A percentile compares a stretch with the other conserved stretches of the same genome.
Conservation (phyloP, 2,329 filamentous ascomycete genomes). For the Sporothrix euskadiensis region DNA sequence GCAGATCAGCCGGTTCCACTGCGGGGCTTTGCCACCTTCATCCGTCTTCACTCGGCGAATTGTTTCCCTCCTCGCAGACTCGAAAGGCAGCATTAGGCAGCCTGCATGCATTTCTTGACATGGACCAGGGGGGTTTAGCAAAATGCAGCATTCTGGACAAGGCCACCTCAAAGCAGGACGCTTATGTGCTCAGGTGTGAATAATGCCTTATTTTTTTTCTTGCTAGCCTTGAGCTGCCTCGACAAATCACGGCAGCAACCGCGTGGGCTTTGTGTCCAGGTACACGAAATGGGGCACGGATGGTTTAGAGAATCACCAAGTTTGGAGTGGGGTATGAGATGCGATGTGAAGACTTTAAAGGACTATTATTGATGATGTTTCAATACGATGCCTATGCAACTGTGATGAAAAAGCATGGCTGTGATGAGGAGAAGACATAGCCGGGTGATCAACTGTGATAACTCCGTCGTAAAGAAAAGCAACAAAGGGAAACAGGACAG, state of each 20-base stretch:
- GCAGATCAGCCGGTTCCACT: constrained; percentile 6
- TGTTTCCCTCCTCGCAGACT: not conserved
- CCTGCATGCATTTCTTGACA: constrained; percentile 13
- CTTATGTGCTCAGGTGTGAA: too few species aligned
- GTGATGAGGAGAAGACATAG: not conserved
- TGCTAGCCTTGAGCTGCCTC: not conserved
- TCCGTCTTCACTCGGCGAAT: not conserved
- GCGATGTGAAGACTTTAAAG: not conserved
- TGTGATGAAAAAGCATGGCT: not conserved
- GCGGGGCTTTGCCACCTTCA: not conserved
- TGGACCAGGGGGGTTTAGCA: not conserved
- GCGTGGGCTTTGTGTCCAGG: not conserved
- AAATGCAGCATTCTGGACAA: not conserved
- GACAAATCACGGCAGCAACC: constrained; percentile 11
- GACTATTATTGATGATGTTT: not conserved
- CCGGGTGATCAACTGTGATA: not conserved
- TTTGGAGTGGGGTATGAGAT: not conserved
- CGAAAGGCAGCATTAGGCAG: constrained; percentile 14
- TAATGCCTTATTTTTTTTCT: not conserved
- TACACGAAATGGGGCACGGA: not conserved
- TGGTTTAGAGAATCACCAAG: not conserved
- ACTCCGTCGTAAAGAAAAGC: not conserved
- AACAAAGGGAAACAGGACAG: not conserved
- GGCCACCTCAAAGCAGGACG: too few species aligned
- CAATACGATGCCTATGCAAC: not conserved